These are phyloP conservation scores for Triticum timopheevii DNA, from an alignment of 176 grass and related monocot genomes.

Conservation along the genomic window DNA sequence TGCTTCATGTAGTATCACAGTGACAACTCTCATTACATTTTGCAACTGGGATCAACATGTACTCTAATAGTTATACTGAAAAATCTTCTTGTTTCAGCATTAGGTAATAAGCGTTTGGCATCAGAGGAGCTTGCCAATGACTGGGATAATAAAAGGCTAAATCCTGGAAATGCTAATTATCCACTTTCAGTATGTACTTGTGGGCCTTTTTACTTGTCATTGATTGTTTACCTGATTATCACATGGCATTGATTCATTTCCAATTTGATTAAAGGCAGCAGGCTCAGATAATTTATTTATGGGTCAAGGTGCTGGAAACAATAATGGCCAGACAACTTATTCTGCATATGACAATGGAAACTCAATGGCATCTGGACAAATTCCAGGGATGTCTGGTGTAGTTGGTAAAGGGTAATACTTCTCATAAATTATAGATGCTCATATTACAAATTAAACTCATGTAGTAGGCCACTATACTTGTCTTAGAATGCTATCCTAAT, in stretches of 20 bases:
- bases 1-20: slow-evolving; percentile 3
- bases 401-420: slow-evolving; percentile 76
- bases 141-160: slow-evolving; percentile 90
- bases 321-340: slow-evolving; percentile 46
- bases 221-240: slow-evolving; percentile 10
- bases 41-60: background rate
- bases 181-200: slow-evolving; percentile 47
- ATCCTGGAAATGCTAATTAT: slow-evolving; percentile 70
- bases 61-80: background rate
- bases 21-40: background rate
- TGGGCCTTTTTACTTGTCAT: background rate
- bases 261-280: slow-evolving; percentile 36
- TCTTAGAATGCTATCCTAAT: slow-evolving; percentile 7
- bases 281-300: slow-evolving; percentile 42
- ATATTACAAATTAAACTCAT: slow-evolving; percentile 2
- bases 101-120: slow-evolving; percentile 81
- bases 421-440: slow-evolving; percentile 22
- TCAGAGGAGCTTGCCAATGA: slow-evolving; percentile 76
- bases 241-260: slow-evolving; percentile 29
- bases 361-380: slow-evolving; percentile 46
- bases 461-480: background rate
- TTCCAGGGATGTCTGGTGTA: slow-evolving; percentile 51
- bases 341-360: slow-evolving; percentile 56
- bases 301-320: slow-evolving; percentile 51
- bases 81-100: slow-evolving; percentile 51